Evolutionary conservation across 306 rosid species (phyloP), one percentile per base, ranked within the genome.

Genomic region (Castanea mollissima): DNA sequence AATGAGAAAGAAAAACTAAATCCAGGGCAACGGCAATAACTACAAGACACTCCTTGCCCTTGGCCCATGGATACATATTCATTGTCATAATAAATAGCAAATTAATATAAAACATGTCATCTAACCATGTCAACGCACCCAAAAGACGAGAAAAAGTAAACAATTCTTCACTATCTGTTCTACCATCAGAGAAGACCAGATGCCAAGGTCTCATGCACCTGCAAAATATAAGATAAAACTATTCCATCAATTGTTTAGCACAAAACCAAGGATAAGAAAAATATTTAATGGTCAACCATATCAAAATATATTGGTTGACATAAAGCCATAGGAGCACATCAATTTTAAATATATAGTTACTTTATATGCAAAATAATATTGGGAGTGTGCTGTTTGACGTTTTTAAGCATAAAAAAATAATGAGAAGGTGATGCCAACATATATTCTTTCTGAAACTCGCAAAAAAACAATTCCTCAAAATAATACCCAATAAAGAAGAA

Each of bases 61-160:
- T 41, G 74, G 79, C 81, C 82, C 76, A 74, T 55, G 69, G 23
- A 34, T 49, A 67, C 59, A 74, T 65, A 27, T 31, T 59, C 55
- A 23, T 59, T 35, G 35, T 27, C 74, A 60, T 77, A 83, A 88
- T 87, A 86, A 57, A 74, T 73, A 76, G 70, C 71, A 74, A 80
- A 85, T 79, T 79, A 81, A 75, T 55, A 78, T 72, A 57, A 69
- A 83, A 29, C 85, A 74, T 78, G 56, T 74, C 81, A 49, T 75
- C 90, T 77, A 85, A 46, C 79, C 78, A 83, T 32, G 88, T 85
- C 90, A 83, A 74, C 34, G 85, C 82, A 85, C 81, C 85, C 80
- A 67, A 73, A 79, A 73, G 62, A 16, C 55, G 59, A 55, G 65
- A 59, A 69, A 83, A 58, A 58, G 54, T 81, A 68, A 82, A 69